phyloP scores from a whole-genome alignment of 1,139 yeast species.

The Candida pseudocylindracea region DNA sequence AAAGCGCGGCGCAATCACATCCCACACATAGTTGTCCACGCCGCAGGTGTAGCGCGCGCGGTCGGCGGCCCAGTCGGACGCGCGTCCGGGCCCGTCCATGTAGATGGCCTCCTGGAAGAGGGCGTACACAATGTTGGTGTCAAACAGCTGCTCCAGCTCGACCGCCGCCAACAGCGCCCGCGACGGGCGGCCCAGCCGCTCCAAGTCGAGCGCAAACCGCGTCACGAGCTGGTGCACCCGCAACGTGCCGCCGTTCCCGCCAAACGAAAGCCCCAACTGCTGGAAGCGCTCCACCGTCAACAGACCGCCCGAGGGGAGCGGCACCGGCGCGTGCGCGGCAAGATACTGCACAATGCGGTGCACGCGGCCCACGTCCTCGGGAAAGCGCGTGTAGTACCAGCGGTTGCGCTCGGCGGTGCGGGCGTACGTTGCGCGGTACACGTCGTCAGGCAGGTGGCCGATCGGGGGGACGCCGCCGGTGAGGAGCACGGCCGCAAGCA shows the following conservation, averaged over 20 bases:
- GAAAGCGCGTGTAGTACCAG: conserved; percentile 24
- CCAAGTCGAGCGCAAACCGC: conserved; percentile 16
- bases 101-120: conserved; percentile 36
- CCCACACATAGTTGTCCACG: conserved; percentile 8
- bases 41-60: conserved; percentile 11
- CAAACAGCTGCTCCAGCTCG: conserved; percentile 17
- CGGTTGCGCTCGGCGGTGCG: conserved; percentile 23
- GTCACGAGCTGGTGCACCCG: conserved; percentile 18
- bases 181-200: conserved; percentile 11
- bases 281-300: conserved; percentile 28
- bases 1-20: conserved; percentile 1
- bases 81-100: conserved; percentile 13
- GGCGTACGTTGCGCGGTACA: conserved; percentile 21
- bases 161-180: conserved; percentile 11
- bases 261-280: conserved; percentile 25
- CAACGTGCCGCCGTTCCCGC: conserved; percentile 27
- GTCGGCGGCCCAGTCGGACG: conserved; percentile 26
- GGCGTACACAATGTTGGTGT: conserved; percentile 29
- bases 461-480: conserved; percentile 41
- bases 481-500: conserved; percentile 17
- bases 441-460: conserved; percentile 18
- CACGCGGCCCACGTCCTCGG: conserved; percentile 18
- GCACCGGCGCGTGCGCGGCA: conserved; percentile 5
- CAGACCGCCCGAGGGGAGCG: conserved; percentile 26
- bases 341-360: conserved; percentile 15